Conservation (phyloP, 176 grass and related monocot species). For the Ampelocalamus luodianensis region DNA sequence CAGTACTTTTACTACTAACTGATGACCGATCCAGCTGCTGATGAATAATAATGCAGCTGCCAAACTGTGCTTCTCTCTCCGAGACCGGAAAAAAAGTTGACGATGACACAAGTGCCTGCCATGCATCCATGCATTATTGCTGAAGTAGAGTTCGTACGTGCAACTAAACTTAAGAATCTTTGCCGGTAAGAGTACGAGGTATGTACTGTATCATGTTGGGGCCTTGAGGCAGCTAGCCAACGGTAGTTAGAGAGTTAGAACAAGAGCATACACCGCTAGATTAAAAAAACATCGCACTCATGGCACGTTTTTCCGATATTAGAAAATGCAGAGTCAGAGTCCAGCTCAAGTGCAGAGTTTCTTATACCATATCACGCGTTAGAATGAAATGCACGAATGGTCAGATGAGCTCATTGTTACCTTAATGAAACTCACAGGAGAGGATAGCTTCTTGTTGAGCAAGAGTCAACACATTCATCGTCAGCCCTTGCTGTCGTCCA, state of each 20-base stretch:
- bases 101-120: neutral
- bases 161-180: slow-evolving; percentile 15
- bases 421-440: neutral
- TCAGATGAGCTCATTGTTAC: neutral
- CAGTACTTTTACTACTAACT: neutral
- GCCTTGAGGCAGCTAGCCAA: neutral
- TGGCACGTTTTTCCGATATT: neutral
- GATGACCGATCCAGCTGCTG: neutral
- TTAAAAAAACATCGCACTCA: neutral
- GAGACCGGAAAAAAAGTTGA: neutral
- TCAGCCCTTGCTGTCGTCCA: neutral
- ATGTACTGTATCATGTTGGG: neutral
- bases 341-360: too few species aligned
- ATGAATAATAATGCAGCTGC: slow-evolving; percentile 39
- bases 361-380: neutral
- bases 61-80: neutral
- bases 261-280: neutral
- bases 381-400: neutral
- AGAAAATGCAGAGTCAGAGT: neutral
- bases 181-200: neutral
- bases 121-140: neutral
- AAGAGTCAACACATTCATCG: neutral
- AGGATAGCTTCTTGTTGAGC: neutral
- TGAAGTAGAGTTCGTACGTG: slow-evolving; percentile 27
- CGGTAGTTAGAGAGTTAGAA: neutral